Evolutionary conservation across 176 grass and related monocot species (phyloP), one percentile per base, ranked within the genome.

Genomic region (Avena insularis): DNA sequence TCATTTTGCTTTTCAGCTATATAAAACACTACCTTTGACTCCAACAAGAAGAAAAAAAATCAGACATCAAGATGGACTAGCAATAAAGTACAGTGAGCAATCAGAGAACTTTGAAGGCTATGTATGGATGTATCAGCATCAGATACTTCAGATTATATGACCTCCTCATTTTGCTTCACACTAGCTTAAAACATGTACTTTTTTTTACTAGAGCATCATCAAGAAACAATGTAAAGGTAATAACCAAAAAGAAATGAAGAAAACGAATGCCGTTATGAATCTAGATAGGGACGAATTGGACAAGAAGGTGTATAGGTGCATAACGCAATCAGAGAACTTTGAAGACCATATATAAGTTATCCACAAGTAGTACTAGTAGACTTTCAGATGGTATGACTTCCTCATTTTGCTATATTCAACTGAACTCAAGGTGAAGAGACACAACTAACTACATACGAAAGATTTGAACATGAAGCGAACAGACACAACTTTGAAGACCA

Each of bases 401-500:
- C 55, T 79, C 75, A 84, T 85, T 85, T 78, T 66, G 50, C 59
- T 75, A 66, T 29, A 15, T 33, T 14, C 12, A 27, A 63, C n/a
- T 12, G 23, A 63, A 63, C 3, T 50, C 36, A 47, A 47, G n/a
- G 38, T 75, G 12, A 29, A 40, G 6, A 63, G n/a, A 65, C 49
- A n/a, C 48, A 57, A 2, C 1, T 2, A 87, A 11, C 10, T 25
- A 57, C 27, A 31, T 9, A 75, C 4, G 6, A 62, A 76, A 27
- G 6, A 46, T 23, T 31, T 75, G 1, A 55, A 15, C 17, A 83
- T 20, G 45, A 84, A 84, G 40, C 33, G 29, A 91, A 87, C 89
- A 93, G 89, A 93, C 86, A 87, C 86, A 87, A 89, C 83, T 91
- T 93, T 93, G 89, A 93, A 94, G 83, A 92, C 86, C 78, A 86